These are phyloP conservation scores for Citrullus amarus DNA, from an alignment of 306 rosid species.

Conservation along the genomic window DNA sequence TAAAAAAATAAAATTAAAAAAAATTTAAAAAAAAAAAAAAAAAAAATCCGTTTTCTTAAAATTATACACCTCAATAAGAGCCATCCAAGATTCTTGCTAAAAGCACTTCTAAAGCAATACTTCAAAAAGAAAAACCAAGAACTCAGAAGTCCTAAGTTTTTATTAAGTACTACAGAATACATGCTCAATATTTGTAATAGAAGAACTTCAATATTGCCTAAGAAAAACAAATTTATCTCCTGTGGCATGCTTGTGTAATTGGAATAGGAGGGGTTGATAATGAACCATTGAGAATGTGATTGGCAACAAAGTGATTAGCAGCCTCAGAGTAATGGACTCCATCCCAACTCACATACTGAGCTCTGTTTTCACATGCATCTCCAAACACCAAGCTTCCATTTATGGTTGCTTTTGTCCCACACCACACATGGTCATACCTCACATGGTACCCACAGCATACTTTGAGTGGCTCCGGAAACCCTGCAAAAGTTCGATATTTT, in stretches of 20 bases:
- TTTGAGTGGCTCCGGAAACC: slow-evolving; percentile 57
- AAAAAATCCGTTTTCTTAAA: too few species aligned
- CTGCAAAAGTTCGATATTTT: slow-evolving; percentile 19
- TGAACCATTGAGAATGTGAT: slow-evolving; percentile 52
- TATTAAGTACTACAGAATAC: not conserved
- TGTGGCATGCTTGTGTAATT: slow-evolving; percentile 55
- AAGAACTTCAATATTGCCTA: not conserved
- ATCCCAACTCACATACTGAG: slow-evolving; percentile 59
- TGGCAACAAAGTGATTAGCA: slow-evolving; percentile 67
- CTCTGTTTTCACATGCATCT: slow-evolving; percentile 53
- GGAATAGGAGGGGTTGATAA: slow-evolving; percentile 51
- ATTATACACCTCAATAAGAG: too few species aligned
- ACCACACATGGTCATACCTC: slow-evolving; percentile 67
- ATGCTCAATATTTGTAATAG: not conserved
- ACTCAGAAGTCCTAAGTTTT: not conserved
- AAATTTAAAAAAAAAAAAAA: too few species aligned
- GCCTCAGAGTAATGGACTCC: slow-evolving; percentile 89
- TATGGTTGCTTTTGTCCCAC: slow-evolving; percentile 43
- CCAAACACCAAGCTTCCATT: slow-evolving; percentile 56
- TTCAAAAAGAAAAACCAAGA: not conserved
- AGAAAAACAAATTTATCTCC: slow-evolving; percentile 7
- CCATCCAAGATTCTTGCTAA: not conserved
- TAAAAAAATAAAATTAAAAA: too few species aligned
- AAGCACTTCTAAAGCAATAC: not conserved
- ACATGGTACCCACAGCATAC: slow-evolving; percentile 92